Base-by-base conservation (phyloP, 2,329 filamentous ascomycete genomes). In the Metarhizium rileyi region DNA sequence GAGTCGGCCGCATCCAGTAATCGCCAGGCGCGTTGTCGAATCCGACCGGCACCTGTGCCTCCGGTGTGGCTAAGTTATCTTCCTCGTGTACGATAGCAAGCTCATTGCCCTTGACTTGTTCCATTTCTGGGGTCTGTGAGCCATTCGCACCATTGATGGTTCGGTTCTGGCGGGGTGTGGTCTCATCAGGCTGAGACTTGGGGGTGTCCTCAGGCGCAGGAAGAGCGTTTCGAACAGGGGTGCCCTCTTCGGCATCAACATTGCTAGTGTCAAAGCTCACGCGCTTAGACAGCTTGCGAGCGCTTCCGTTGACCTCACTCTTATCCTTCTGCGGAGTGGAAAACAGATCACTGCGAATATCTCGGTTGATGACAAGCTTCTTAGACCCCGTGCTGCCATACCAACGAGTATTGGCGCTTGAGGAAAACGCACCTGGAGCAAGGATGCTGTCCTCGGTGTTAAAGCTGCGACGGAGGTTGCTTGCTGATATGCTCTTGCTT, bases 351-450 rank as follows among this genome's bases (percentile, higher is more conserved):
- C 78, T 90, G 48, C 87, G 80, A 63, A 98, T 76, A 56, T 84
- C 86, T 55, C 89, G 84, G 68, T 96, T 94, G 64, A 98, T 96
- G 48, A 90, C 86, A 50, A 98, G 78, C 66, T 90, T 90, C 72
- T 96, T 96, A 58, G 95, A 80, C 42, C 81, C 80, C 45, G 77
- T 77, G 62, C 75, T 81, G n/a, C 80, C 78, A 47, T 83, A 84
- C 57, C 81, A 77, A 51, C 84, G 80, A 33, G 78, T 75, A 50
- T 74, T 76, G 18, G 78, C 71, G 61, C 79, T 84, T 25, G 84
- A 75, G 2, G 87, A 87, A 65, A 96, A 90, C 2, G 90, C 89
- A 35, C 88, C 88, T 0, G 90, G 90, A 2, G 87, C 80, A 26
- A 96, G 74, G 50, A 96, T 85, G 65, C 88, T 95, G 56, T 94